These are phyloP conservation scores for Prunus mume DNA, from an alignment of 306 rosid genomes.

Conservation along the genomic window DNA sequence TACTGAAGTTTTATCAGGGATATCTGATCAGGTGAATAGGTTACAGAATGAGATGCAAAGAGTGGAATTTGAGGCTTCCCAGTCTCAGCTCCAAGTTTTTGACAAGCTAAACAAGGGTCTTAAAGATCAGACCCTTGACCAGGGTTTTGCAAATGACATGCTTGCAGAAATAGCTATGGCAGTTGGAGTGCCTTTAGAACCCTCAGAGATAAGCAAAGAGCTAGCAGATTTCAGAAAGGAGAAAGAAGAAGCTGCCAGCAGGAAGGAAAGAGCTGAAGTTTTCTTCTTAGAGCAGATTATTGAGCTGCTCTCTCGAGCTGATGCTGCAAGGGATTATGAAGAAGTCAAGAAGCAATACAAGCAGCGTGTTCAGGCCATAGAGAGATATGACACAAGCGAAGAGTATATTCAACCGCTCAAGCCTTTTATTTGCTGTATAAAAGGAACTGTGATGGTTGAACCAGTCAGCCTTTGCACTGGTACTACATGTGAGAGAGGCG, in stretches of 20 bases:
- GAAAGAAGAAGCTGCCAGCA: constrained; percentile 67
- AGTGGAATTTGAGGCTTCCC: constrained; percentile 72
- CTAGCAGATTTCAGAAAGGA: constrained; percentile 68
- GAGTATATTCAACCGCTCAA: constrained; percentile 54
- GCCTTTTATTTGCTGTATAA: constrained; percentile 57
- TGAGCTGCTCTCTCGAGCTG: constrained; percentile 77
- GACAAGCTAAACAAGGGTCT: constrained; percentile 69
- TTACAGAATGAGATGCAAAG: constrained; percentile 79
- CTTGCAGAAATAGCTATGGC: constrained; percentile 67
- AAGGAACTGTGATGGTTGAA: constrained; percentile 63
- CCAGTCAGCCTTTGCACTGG: constrained; percentile 91
- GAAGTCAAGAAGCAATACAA: constrained; percentile 64
- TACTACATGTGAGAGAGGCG: constrained; percentile 80
- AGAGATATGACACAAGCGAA: constrained; percentile 49
- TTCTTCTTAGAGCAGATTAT: constrained; percentile 69
- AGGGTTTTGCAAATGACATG: constrained; percentile 71
- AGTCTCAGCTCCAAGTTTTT: constrained; percentile 56
- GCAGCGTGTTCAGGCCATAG: constrained; percentile 60
- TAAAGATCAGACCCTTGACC: constrained; percentile 62
- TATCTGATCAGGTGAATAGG: constrained; percentile 65
- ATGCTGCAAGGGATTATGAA: constrained; percentile 84
- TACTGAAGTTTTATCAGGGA: constrained; percentile 56
- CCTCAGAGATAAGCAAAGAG: constrained; percentile 78
- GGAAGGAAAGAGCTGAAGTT: constrained; percentile 71
- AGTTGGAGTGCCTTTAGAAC: constrained; percentile 84